phyloP scores from a whole-genome alignment of 805 yeast species.

The Hanseniaspora singularis region DNA sequence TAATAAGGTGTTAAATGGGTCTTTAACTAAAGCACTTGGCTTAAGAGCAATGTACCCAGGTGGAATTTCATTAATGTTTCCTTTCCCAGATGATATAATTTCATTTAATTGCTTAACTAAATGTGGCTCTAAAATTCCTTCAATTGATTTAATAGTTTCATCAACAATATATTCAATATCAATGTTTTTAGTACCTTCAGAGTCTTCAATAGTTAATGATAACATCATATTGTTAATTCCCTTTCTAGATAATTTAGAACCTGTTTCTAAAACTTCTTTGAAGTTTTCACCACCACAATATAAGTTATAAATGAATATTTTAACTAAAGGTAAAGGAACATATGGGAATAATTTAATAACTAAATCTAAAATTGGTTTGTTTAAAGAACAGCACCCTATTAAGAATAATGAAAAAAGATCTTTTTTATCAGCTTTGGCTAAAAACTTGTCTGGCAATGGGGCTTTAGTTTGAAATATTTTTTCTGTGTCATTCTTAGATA shows the following conservation, averaged over 20 bases:
- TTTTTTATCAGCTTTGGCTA: conserved; percentile 40
- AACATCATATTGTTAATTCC: conserved; percentile 92
- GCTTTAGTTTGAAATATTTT: conserved; percentile 17
- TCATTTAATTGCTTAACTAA: conserved; percentile 45
- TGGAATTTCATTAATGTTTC: conserved; percentile 55
- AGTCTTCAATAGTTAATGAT: conserved; percentile 85
- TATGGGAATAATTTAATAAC: conserved; percentile 60
- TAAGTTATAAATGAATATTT: conserved; percentile 61
- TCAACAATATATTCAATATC: conserved; percentile 48
- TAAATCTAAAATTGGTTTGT: conserved; percentile 47
- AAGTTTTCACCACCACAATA: conserved; percentile 86
- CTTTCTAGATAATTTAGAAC: conserved; percentile 49
- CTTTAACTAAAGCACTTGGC: conserved; percentile 76
- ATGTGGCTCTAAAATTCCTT: conserved; percentile 58
- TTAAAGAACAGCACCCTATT: conserved; percentile 58
- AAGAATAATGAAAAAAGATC: conserved; percentile 54
- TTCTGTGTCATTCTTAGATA: background rate
- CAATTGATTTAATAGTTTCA: conserved; percentile 56
- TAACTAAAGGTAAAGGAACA: conserved; percentile 60
- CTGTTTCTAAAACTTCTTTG: conserved; percentile 58
- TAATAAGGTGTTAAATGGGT: conserved; percentile 62
- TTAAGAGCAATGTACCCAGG: conserved; percentile 88
- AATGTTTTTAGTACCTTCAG: conserved; percentile 59
- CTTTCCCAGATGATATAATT: conserved; percentile 23
- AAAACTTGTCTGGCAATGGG: conserved; percentile 29